phyloP scores from a whole-genome alignment of 495 filamentous ascomycete genomes.

The Aspergillus egyptiacus region DNA sequence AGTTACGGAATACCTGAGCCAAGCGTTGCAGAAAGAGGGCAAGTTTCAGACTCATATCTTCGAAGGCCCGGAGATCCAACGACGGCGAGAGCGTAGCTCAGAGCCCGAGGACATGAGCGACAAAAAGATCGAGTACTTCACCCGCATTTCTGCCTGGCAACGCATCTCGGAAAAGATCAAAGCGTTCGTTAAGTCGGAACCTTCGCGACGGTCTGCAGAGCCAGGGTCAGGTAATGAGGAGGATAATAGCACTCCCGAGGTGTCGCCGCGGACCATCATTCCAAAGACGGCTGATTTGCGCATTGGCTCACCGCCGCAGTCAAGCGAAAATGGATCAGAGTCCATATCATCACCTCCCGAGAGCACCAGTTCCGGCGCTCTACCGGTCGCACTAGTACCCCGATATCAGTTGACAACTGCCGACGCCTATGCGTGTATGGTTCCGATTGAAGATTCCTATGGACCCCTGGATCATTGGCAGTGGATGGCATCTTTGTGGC shows the following conservation, averaged over 20 bases:
- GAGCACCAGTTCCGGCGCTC: conserved; percentile 10
- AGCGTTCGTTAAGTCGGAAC: conserved; percentile 49
- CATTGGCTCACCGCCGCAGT: conserved; percentile 26
- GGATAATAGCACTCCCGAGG: conserved; percentile 11
- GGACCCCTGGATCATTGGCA: conserved; percentile 90
- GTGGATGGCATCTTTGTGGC: conserved; percentile 95
- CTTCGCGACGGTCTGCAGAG: conserved; percentile 12
- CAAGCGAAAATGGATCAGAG: conserved; percentile 29
- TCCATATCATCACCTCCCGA: conserved; percentile 20
- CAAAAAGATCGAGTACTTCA: conserved; percentile 58
- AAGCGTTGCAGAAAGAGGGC: conserved; percentile 48
- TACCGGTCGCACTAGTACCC: conserved; percentile 68
- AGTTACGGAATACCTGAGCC: conserved; percentile 56
- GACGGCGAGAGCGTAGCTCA: conserved; percentile 23
- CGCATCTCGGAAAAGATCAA: conserved; percentile 59
- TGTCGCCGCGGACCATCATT: conserved; percentile 33
- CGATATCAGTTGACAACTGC: conserved; percentile 71
- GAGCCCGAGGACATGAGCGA: conserved; percentile 33
- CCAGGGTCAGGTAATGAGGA: conserved; percentile 19
- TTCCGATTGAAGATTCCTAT: conserved; percentile 74
- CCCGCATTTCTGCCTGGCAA: conserved; percentile 69
- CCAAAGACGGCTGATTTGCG: conserved; percentile 29
- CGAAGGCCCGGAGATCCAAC: conserved; percentile 43
- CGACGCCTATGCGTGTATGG: conserved; percentile 63
- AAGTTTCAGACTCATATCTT: conserved; percentile 52